Evolutionary conservation across 306 rosid genomes (phyloP).

Genomic region (Delonix regia): DNA sequence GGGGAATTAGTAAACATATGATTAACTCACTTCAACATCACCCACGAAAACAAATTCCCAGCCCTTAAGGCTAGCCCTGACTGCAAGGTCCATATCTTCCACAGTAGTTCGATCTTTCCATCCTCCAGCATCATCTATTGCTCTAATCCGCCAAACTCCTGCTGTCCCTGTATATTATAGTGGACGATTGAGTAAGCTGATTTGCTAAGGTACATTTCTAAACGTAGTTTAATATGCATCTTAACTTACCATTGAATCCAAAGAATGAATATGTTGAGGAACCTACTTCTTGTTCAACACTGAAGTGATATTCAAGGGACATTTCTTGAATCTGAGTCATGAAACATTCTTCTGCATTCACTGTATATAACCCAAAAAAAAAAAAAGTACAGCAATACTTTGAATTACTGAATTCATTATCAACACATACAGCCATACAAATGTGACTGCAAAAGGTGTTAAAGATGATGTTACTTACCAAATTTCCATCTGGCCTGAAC

Average conservation of each 20-base stretch:
- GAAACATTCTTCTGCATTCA: no score
- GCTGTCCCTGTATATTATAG: neutral
- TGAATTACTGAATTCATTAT: constrained; percentile 25
- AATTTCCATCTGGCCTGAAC: constrained; percentile 70
- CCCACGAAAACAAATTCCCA: constrained; percentile 39
- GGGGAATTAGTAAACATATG: constrained; percentile 13
- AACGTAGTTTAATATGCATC: no score
- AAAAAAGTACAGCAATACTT: constrained; percentile 14
- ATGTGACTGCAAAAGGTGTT: constrained; percentile 29
- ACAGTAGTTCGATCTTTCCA: constrained; percentile 56
- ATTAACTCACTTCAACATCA: constrained; percentile 45
- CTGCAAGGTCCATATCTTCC: constrained; percentile 60
- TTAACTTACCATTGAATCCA: no score
- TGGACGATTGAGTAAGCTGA: no score
- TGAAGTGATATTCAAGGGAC: no score
- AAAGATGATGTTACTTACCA: constrained; percentile 40
- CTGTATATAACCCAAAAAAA: no score
- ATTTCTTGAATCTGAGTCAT: no score
- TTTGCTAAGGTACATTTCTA: no score
- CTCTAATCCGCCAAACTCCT: constrained; percentile 50
- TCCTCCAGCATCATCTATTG: constrained; percentile 63
- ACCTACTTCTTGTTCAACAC: no score
- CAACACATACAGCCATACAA: constrained; percentile 26
- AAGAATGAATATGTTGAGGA: no score
- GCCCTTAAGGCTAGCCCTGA: constrained; percentile 19